Base-by-base conservation (phyloP, 306 rosid species). In the Citrullus colocynthis region DNA sequence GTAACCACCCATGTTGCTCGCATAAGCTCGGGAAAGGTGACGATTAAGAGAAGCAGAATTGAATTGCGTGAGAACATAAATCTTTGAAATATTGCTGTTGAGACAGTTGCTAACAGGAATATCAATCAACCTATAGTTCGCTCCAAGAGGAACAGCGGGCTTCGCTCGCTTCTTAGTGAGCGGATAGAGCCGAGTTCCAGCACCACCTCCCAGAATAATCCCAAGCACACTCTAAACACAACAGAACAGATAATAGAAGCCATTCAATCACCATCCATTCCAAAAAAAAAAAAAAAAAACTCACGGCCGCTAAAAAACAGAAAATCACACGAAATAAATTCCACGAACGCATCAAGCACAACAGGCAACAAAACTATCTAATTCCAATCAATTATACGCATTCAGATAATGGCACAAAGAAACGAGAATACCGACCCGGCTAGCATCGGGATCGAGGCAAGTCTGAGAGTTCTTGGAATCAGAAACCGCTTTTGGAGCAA, bases 121-220 rank as follows among this genome's bases (percentile, higher is more conserved):
- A 80, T 95, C 99, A 67, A 95, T 95, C 70, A 95, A 88, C 86
- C 99, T 88, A 78, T 95, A 95, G 85, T 95, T 95, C 41, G 97
- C 99, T 71, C 99, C 99, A 66, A 95, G 90, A 13, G 97, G 99
- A 78, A 95, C 99, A 34, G 99, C 99, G 2, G 99, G 99, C 86
- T 95, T 95, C 17, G 99, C 99, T 0, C 99, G 80, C 92, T 95
- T 95, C 91, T 95, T 95, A 9, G 99, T 95, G 74, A 95, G 80
- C 9, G 99, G 99, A 82, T 95, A 95, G 21, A 95, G 88, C 52
- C 97, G 88, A 75, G 99, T 95, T 49, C 99, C 99, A 2, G 99
- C 99, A 37, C 99, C 99, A 9, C 99, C 99, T 61, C 99, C 97
- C 51, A 95, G 86, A 80, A 95, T 95, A 62, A 95, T 89, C 15